Evolutionary conservation across 2,329 filamentous ascomycete species (phyloP).

Genomic region (Claviceps cyperi): DNA sequence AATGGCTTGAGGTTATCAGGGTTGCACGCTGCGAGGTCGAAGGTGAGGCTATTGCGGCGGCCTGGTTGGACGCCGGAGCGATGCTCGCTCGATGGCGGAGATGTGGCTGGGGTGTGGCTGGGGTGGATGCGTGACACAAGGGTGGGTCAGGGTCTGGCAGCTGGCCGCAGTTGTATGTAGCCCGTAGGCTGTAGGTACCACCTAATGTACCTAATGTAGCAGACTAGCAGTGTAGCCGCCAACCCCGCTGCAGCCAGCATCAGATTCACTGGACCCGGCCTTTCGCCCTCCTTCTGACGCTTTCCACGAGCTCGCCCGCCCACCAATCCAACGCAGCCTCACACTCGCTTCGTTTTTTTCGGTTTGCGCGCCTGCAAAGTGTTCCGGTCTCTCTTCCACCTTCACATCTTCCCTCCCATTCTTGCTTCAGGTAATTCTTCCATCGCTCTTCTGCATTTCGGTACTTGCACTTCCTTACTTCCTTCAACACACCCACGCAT

Average conservation of each 20-base stretch:
- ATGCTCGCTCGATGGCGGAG: neutral
- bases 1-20: neutral
- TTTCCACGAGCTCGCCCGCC: conserved; percentile 5
- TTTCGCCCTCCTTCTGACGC: conserved; percentile 7
- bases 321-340: conserved; percentile 3
- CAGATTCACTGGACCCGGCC: neutral
- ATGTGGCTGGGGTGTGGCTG: no score
- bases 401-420: neutral
- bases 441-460: neutral
- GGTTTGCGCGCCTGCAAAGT: neutral
- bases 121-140: neutral
- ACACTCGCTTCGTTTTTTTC: neutral
- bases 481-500: neutral
- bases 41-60: neutral
- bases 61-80: neutral
- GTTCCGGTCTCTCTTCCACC: neutral
- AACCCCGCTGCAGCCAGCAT: neutral
- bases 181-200: no score
- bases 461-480: neutral
- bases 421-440: neutral
- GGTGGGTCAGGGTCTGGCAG: neutral
- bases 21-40: neutral
- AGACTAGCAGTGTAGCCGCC: neutral
- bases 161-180: neutral
- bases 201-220: no score